A percentile compares a stretch with the other conserved stretches of the same genome.
Conservation (phyloP, 208 protist species). For the Trypanosoma rangeli region DNA sequence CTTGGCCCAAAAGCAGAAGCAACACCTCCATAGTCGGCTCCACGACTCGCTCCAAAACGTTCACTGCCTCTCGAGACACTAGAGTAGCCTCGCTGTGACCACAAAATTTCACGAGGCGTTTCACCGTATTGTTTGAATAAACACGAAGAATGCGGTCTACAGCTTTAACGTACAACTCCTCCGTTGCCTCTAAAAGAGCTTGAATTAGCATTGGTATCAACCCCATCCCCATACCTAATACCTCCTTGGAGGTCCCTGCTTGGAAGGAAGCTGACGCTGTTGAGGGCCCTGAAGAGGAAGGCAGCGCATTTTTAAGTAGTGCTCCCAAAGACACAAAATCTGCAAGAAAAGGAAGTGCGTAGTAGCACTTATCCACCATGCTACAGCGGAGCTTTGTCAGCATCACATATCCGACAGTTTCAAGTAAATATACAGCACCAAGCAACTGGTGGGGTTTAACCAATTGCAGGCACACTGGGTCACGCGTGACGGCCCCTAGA, state of each 20-base stretch:
- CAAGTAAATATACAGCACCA: constrained; percentile 13
- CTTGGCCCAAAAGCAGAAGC: not conserved
- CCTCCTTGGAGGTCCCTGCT: not conserved
- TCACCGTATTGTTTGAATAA: constrained; percentile 5
- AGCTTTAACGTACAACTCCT: constrained; percentile 4
- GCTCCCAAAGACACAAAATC: constrained; percentile 12
- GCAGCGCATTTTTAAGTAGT: constrained; percentile 5
- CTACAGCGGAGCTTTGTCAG: constrained; percentile 22
- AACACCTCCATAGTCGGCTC: constrained; percentile 27
- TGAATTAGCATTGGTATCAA: constrained; percentile 11
- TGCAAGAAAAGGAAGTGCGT: constrained; percentile 22
- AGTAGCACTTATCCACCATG: constrained; percentile 21
- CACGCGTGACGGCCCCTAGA: not conserved
- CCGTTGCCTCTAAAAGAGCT: constrained; percentile 2
- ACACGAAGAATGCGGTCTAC: not conserved
- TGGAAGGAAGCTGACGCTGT: too few species aligned
- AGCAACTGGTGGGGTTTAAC: constrained; percentile 16
- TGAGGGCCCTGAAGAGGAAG: not conserved
- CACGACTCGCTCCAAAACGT: constrained; percentile 18
- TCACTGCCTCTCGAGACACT: constrained; percentile 2
- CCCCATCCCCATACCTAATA: not conserved
- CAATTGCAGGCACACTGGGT: not conserved
- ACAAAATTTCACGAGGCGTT: constrained; percentile 7
- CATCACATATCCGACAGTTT: constrained; percentile 31
- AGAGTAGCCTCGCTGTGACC: not conserved